phyloP scores from a whole-genome alignment of 495 filamentous ascomycete genomes.

The Penicillium cinerascens region DNA sequence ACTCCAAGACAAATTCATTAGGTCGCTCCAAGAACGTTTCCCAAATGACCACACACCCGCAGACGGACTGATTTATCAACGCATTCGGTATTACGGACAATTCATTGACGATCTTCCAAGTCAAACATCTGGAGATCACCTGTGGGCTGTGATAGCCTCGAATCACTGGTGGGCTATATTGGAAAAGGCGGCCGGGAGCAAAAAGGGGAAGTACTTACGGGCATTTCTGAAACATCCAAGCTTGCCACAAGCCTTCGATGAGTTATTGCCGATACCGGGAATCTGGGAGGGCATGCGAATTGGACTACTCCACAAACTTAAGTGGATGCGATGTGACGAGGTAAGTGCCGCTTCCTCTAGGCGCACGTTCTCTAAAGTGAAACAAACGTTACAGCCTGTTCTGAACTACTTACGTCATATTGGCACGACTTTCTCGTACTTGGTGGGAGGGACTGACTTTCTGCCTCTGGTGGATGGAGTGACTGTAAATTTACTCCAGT shows the following conservation, averaged over 20 bases:
- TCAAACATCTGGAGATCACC: no score
- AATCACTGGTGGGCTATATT: conserved; percentile 9
- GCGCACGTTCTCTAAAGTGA: no score
- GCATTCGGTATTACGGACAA: conserved; percentile 13
- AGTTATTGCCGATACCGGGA: conserved; percentile 1
- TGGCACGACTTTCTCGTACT: no score
- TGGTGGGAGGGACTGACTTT: no score
- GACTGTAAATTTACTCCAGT: no score
- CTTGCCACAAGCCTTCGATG: conserved; percentile 2
- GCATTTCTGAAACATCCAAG: conserved; percentile 3
- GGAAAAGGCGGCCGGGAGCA: neutral
- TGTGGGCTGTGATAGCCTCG: no score
- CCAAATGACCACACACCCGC: conserved; percentile 9
- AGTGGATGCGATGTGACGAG: conserved; percentile 12
- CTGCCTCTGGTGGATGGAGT: no score
- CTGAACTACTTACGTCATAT: no score
- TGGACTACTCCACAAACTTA: conserved; percentile 11
- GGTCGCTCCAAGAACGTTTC: conserved; percentile 7
- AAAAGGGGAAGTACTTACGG: conserved; percentile 3
- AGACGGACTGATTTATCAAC: conserved; percentile 12
- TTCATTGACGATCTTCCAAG: no score
- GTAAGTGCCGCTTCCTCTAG: no score
- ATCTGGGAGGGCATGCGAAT: conserved; percentile 12
- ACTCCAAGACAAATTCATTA: conserved; percentile 2
- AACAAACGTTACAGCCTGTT: no score